phyloP scores from a whole-genome alignment of 164 flowering plant species.

The Taxillus chinensis region DNA sequence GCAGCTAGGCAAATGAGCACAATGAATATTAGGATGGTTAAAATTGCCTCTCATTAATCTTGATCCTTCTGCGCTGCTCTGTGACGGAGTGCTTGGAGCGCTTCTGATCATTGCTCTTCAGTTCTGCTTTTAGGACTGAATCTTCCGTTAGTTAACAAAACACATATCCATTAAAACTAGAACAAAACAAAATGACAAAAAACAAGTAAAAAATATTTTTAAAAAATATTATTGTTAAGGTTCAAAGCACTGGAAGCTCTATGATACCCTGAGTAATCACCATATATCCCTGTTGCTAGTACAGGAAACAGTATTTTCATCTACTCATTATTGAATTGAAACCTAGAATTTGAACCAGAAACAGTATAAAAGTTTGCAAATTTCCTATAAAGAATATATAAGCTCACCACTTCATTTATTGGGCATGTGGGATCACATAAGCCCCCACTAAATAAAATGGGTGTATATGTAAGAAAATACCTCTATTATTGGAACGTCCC shows the following conservation, averaged over 20 bases:
- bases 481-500: constrained; percentile 23
- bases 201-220: background rate
- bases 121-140: constrained; percentile 25
- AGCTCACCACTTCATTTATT: background rate
- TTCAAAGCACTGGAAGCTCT: too few species aligned
- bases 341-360: background rate
- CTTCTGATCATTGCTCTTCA: constrained; percentile 37
- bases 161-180: background rate
- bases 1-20: background rate
- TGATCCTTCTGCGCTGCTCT: constrained; percentile 67
- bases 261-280: too few species aligned
- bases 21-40: background rate
- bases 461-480: constrained; percentile 7
- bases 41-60: constrained; percentile 58
- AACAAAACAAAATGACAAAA: background rate
- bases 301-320: too few species aligned
- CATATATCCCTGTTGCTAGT: too few species aligned
- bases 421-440: constrained; percentile 5
- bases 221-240: too few species aligned
- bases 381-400: background rate
- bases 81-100: constrained; percentile 72
- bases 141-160: background rate
- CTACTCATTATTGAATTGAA: too few species aligned
- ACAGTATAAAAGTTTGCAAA: too few species aligned
- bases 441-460: background rate